These are phyloP conservation scores for Penicillium herquei DNA, from an alignment of 495 filamentous ascomycete species.

Conservation along the genomic window DNA sequence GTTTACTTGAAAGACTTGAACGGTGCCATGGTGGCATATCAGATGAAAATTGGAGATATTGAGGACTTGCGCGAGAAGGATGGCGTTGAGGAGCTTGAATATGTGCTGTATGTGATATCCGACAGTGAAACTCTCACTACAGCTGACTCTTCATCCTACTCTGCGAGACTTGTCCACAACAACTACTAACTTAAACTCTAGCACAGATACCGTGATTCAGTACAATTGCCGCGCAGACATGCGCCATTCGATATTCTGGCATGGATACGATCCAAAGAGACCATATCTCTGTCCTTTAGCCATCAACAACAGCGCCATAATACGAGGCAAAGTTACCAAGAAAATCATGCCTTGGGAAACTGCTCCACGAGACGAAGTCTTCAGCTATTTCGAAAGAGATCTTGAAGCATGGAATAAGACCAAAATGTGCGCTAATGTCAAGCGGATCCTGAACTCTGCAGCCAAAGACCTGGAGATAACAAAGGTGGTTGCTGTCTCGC, in stretches of 20 bases:
- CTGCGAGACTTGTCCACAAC: no score
- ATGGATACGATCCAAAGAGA: background rate
- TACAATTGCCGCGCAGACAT: conserved; percentile 13
- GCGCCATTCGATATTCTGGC: conserved; percentile 4
- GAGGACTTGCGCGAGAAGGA: background rate
- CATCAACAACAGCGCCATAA: background rate
- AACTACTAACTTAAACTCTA: background rate
- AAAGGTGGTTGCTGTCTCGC: conserved; percentile 14
- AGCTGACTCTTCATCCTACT: background rate
- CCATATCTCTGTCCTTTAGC: background rate
- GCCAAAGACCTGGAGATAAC: conserved; percentile 6
- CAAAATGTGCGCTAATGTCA: conserved; percentile 9
- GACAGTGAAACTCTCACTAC: background rate
- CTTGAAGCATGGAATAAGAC: background rate
- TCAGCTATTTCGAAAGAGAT: background rate
- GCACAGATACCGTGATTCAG: conserved; percentile 5
- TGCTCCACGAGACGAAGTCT: background rate
- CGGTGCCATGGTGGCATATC: conserved; percentile 11
- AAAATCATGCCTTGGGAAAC: no score
- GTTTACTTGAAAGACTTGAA: conserved; percentile 10
- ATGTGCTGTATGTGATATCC: conserved; percentile 4
- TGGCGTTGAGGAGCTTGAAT: background rate
- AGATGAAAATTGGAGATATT: conserved; percentile 2
- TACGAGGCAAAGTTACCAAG: background rate
- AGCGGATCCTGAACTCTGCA: conserved; percentile 3